Evolutionary conservation across 352 stramenopile species (phyloP), one percentile per base, ranked within the genome.

Genomic region (Globisporangium polare): DNA sequence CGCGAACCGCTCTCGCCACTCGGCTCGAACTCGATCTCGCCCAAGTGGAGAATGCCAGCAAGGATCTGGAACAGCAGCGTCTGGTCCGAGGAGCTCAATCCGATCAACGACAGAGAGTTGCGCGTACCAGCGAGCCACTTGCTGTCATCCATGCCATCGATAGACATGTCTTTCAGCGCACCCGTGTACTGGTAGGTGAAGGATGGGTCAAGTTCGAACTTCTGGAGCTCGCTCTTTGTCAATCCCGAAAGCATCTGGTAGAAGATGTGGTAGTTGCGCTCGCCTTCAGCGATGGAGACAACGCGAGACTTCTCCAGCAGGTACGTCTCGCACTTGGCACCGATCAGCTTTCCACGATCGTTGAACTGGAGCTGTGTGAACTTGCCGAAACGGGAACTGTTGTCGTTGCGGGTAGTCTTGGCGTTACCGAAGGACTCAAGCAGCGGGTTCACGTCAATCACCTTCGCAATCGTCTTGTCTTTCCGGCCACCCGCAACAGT

Each of bases 191-290:
- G 72, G 67, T 94, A 95, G 39, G 73, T 69, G 47, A 80, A 78
- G 18, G 74, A 68, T 29, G 78, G 67, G 50, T 95, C 79, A 3
- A 95, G 71, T 17, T 84, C 72, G 53, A 86, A 83, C 1, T 88
- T 81, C 33, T 80, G 71, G 2, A 79, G 73, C 61, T 91, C 80
- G 3, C 62, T 55, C 13, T 66, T 68, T 12, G 83, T 74, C 7
- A 95, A 67, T 55, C 86, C 86, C 24, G 78, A 66, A 17, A 95
- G 71, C 55, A 95, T 81, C 74, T 99, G 95, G 72, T 99, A 99
- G 69, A 99, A 99, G 65, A 98, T 97, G 71, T 99, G 96, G 74
- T 98, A 99, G 66, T 98, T 98, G 26, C 96, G 85, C 73, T 99
- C 95, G 13, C 95, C 95, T n/a, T 98, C 88, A 5, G 92, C 90